Evolutionary conservation across 176 grass and related monocot genomes (phyloP).

Genomic region (Musa acuminata): DNA sequence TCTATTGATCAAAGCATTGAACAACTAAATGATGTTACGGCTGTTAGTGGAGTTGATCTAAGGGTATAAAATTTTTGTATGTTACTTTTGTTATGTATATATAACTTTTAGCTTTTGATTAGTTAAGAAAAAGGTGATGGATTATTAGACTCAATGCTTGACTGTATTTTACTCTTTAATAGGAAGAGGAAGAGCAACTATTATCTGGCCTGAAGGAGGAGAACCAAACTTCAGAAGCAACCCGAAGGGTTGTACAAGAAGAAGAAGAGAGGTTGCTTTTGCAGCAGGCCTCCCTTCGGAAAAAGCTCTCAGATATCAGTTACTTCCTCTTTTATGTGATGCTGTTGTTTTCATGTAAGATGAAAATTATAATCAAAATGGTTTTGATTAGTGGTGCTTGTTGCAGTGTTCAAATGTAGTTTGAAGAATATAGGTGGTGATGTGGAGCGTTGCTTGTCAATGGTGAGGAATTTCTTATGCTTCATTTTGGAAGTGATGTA

Average conservation of each 20-base stretch:
- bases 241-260: constrained; percentile 76
- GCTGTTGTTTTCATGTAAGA: constrained; percentile 14
- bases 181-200: constrained; percentile 98
- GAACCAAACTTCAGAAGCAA: constrained; percentile 76
- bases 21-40: constrained; percentile 96
- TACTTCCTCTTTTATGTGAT: constrained; percentile 27
- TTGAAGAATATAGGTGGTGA: constrained; percentile 74
- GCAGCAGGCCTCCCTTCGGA: constrained; percentile 56
- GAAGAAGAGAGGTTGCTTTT: constrained; percentile 89
- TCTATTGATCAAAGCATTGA: constrained; percentile 96
- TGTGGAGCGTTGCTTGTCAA: constrained; percentile 73
- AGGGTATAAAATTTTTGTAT: constrained; percentile 49
- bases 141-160: neutral
- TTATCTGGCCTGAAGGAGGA: constrained; percentile 80
- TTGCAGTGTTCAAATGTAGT: constrained; percentile 84
- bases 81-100: neutral
- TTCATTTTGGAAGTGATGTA: constrained; percentile 23
- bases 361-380: neutral
- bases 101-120: neutral
- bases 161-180: constrained; percentile 13
- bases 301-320: constrained; percentile 84
- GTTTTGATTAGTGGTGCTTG: constrained; percentile 11
- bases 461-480: constrained; percentile 50
- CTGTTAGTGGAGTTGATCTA: constrained; percentile 93
- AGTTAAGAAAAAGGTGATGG: neutral